These are phyloP conservation scores for Penicillium brevicompactum DNA, from an alignment of 2,329 filamentous ascomycete genomes.

Conservation along the genomic window DNA sequence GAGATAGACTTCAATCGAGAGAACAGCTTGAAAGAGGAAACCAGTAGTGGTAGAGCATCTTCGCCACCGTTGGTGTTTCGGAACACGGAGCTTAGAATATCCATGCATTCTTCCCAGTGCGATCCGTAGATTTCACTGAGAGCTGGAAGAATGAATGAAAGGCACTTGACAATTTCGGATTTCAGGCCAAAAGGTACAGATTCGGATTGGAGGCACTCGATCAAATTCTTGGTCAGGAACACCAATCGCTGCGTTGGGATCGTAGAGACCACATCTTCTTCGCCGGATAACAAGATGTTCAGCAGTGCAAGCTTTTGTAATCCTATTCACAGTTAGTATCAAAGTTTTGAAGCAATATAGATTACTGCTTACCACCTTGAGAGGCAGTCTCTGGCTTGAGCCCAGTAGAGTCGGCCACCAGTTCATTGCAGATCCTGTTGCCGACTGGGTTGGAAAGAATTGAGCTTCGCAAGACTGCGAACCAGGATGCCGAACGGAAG, in stretches of 20 bases:
- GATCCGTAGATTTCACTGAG: conserved; percentile 84
- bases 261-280: conserved; percentile 50
- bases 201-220: conserved; percentile 68
- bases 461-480: conserved; percentile 53
- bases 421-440: conserved; percentile 59
- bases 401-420: conserved; percentile 62
- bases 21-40: conserved; percentile 74
- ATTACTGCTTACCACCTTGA: conserved; percentile 41
- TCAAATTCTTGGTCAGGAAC: conserved; percentile 78
- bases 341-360: not conserved
- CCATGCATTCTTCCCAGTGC: conserved; percentile 73
- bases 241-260: conserved; percentile 68
- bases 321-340: conserved; percentile 32
- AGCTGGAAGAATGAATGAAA: conserved; percentile 65
- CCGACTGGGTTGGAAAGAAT: conserved; percentile 52
- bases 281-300: conserved; percentile 55
- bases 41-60: conserved; percentile 62
- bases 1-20: conserved; percentile 62
- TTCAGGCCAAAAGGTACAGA: conserved; percentile 47
- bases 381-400: conserved; percentile 49
- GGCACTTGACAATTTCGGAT: conserved; percentile 44
- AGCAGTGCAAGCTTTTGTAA: conserved; percentile 56
- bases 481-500: conserved; percentile 50
- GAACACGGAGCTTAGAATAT: conserved; percentile 63
- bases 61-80: conserved; percentile 51